These are phyloP conservation scores for Pontederia crassipes DNA, from an alignment of 176 grass and related monocot species.

Conservation along the genomic window DNA sequence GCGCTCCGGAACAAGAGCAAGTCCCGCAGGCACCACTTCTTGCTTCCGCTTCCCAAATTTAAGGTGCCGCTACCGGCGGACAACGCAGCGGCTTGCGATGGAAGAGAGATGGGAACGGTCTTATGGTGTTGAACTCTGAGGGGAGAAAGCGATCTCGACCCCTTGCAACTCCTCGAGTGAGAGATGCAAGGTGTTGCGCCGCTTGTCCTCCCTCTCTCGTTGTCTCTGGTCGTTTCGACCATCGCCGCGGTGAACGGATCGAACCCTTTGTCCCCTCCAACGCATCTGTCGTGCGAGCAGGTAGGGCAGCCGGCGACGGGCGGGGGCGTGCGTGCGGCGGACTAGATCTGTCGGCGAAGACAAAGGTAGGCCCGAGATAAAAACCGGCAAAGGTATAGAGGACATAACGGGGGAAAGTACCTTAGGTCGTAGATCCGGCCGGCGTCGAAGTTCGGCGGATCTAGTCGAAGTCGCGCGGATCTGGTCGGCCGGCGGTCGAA, in stretches of 20 bases:
- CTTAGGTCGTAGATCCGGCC: too few species aligned
- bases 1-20: constrained; percentile 19
- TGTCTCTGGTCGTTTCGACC: constrained; percentile 1
- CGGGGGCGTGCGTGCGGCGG: too few species aligned
- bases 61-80: neutral
- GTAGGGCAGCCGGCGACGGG: too few species aligned
- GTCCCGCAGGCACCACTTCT: constrained; percentile 18
- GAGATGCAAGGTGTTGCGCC: neutral
- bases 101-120: neutral
- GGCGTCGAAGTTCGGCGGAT: too few species aligned
- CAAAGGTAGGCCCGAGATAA: too few species aligned
- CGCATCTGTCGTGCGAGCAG: too few species aligned
- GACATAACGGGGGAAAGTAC: too few species aligned
- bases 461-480: too few species aligned
- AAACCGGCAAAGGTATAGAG: too few species aligned
- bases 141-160: constrained; percentile 13
- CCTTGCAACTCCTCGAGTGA: constrained; percentile 12
- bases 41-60: neutral
- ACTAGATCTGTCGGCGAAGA: too few species aligned
- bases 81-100: neutral
- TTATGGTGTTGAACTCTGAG: neutral
- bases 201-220: neutral
- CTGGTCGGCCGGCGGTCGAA: too few species aligned
- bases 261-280: neutral
- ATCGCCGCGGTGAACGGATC: constrained; percentile 12